Evolutionary conservation across 1,284 basidiomycete species (phyloP), one percentile per base, ranked within the genome.

Genomic region (Cystobasidium slooffiae): DNA sequence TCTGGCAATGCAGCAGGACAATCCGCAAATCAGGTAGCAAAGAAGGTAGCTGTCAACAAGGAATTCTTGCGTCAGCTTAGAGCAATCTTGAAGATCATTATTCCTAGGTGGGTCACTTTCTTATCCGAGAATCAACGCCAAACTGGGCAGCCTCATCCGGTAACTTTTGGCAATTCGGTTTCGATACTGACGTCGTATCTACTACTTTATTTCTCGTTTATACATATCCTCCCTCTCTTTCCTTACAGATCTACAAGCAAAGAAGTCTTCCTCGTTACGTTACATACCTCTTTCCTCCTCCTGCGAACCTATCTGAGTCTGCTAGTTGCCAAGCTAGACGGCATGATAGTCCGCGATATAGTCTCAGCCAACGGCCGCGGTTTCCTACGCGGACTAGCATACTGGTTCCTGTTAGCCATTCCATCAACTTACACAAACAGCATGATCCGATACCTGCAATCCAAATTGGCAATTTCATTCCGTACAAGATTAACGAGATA

Each of bases 381-480:
- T 0, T 97, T 98, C 83, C 77, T 93, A 16, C 87, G 87, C 65
- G 94, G 94, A 0, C 84, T 98, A 0, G 91, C 86, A 0, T 85
- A 93, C 75, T 98, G 95, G 95, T 97, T 96, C 80, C 84, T 89
- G 6, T 86, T 99, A 7, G 93, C 94, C 0, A 86, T 98, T 37
- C 95, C 96, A 0, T 94, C 92, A 80, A 95, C 93, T 20, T 96
- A 95, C 81, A 98, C 95, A 0, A 98, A 99, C 81, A 90, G 93
- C 0, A 95, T 98, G 93, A 77, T 77, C 66, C 51, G 72, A 58
- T 92, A 93, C 82, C 85, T 98, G 0, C 94, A 98, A 83, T 88
- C 90, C n/a, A 93, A 92, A 78, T 87, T 99, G 1, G 89, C 94
- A 0, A 86, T 97, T 14, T 87, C 89, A 6, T 88, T 97, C 80